phyloP scores from a whole-genome alignment of 495 filamentous ascomycete genomes.

The Aspergillus haitiensis region DNA sequence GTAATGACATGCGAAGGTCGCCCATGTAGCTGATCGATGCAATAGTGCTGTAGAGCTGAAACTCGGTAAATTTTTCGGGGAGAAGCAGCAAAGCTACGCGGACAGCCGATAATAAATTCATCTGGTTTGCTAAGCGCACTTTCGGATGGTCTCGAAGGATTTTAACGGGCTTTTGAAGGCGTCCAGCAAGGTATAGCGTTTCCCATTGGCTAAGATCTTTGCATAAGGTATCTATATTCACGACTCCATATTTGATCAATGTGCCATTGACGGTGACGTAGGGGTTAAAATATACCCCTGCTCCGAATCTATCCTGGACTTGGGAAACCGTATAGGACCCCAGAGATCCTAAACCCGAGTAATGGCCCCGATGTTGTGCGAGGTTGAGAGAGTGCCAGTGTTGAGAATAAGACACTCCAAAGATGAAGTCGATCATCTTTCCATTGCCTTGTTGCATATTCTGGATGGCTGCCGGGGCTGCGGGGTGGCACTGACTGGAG shows the following conservation, averaged over 20 bases:
- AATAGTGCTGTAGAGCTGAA: slow-evolving; percentile 84
- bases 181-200: slow-evolving; percentile 89
- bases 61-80: slow-evolving; percentile 80
- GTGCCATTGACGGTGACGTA: slow-evolving; percentile 95
- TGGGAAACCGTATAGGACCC: slow-evolving; percentile 79
- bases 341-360: slow-evolving; percentile 80
- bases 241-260: slow-evolving; percentile 95
- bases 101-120: slow-evolving; percentile 88
- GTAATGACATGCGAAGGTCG: slow-evolving; percentile 87
- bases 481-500: slow-evolving; percentile 63
- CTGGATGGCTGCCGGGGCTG: slow-evolving; percentile 71
- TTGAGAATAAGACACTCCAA: slow-evolving; percentile 90
- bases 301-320: slow-evolving; percentile 84
- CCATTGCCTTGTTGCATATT: slow-evolving; percentile 80
- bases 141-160: slow-evolving; percentile 91
- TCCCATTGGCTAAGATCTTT: slow-evolving; percentile 85
- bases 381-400: slow-evolving; percentile 97
- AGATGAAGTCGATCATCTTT: slow-evolving; percentile 99
- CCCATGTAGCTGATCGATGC: slow-evolving; percentile 90
- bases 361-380: slow-evolving; percentile 84
- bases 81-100: slow-evolving; percentile 86
- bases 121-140: slow-evolving; percentile 89
- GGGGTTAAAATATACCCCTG: slow-evolving; percentile 96
- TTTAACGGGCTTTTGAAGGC: slow-evolving; percentile 95
- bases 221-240: slow-evolving; percentile 85